Percentiles rank a stretch among this genome's conserved stretches.
These are phyloP conservation scores for Colletotrichum sp. DNA, from an alignment of 2,329 filamentous ascomycete species.

Conservation along the genomic window DNA sequence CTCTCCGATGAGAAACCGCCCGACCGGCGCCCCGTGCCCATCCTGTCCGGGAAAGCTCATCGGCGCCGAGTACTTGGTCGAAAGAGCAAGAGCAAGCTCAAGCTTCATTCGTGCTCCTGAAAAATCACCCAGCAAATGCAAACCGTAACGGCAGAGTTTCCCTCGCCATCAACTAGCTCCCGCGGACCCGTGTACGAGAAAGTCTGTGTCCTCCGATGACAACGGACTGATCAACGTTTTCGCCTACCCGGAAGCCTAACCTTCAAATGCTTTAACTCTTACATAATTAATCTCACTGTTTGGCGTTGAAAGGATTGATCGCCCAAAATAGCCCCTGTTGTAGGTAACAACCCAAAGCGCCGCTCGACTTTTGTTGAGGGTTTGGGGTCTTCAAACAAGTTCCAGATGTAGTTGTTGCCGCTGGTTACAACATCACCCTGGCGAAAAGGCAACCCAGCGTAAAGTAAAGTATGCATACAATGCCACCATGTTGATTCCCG, in stretches of 20 bases:
- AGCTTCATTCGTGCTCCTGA: constrained; percentile 12
- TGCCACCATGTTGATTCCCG: not conserved
- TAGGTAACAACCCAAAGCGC: not conserved
- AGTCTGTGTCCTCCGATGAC: not conserved
- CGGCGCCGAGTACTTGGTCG: not conserved
- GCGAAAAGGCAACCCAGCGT: not conserved
- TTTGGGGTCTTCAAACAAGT: not conserved
- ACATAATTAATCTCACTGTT: not conserved
- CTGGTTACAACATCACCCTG: not conserved
- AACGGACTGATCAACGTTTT: not conserved
- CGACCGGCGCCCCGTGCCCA: not conserved
- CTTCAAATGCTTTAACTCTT: not conserved
- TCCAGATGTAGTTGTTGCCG: not conserved
- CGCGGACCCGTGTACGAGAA: not conserved
- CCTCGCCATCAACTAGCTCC: not conserved
- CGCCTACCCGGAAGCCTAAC: constrained; percentile 7
- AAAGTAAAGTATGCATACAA: not conserved
- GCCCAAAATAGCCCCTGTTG: not conserved
- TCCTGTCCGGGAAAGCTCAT: not conserved
- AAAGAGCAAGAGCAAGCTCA: not conserved
- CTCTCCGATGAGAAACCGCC: not conserved
- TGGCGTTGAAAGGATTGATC: not conserved
- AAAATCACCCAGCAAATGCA: not conserved
- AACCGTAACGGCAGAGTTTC: not conserved
- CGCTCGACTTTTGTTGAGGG: not conserved